Evolutionary conservation across 2,329 filamentous ascomycete species (phyloP).

Genomic region (Hyphodiscus sp.): DNA sequence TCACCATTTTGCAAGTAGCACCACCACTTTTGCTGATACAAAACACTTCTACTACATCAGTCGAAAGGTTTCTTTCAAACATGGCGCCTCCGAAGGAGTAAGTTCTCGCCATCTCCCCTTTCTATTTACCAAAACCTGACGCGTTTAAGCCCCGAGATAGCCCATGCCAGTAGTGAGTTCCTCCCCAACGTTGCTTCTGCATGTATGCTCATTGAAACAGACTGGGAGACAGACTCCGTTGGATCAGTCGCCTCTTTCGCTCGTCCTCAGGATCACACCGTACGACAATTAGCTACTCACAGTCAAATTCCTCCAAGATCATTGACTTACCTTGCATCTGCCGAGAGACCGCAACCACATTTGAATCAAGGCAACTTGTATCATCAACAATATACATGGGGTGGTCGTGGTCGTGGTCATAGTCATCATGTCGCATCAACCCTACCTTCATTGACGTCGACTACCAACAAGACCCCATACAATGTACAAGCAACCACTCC

Average conservation of each 20-base stretch:
- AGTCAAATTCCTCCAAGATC: background rate
- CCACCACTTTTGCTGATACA: background rate
- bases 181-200: too few species aligned
- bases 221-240: background rate
- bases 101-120: background rate
- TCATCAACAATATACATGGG: too few species aligned
- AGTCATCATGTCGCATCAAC: too few species aligned
- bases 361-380: background rate
- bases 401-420: too few species aligned
- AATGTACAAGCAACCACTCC: too few species aligned
- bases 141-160: background rate
- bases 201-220: background rate
- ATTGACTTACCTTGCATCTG: background rate
- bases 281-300: background rate
- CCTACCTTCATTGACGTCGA: too few species aligned
- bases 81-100: background rate
- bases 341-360: too few species aligned
- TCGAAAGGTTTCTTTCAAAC: background rate
- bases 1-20: background rate
- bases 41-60: background rate
- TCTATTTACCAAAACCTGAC: background rate
- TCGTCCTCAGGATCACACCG: background rate
- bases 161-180: background rate
- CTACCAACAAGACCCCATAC: too few species aligned
- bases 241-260: background rate